Conservation (phyloP, 176 grass and related monocot species). For the Typha latifolia region DNA sequence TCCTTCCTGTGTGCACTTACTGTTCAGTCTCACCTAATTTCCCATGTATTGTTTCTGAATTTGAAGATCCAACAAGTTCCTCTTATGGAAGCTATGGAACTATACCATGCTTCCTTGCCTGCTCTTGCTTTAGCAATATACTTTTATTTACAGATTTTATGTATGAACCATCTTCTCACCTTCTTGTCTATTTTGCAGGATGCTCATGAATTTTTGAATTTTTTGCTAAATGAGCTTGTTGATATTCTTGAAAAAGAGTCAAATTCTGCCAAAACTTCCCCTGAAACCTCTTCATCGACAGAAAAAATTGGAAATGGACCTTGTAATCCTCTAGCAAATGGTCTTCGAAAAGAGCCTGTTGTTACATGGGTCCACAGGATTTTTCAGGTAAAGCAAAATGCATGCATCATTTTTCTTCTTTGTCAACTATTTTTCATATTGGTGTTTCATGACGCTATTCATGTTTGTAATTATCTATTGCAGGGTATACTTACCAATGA, state of each 20-base stretch:
- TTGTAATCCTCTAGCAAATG: conserved; percentile 10
- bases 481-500: conserved; percentile 32
- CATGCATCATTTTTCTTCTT: not conserved
- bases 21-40: not conserved
- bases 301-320: conserved; percentile 18
- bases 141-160: not conserved
- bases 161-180: not conserved
- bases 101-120: not conserved
- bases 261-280: conserved; percentile 10
- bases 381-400: conserved; percentile 16
- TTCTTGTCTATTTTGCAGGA: conserved; percentile 9
- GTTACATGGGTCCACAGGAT: conserved; percentile 21
- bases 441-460: not conserved
- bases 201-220: conserved; percentile 33
- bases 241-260: conserved; percentile 27
- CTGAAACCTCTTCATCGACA: conserved; percentile 2
- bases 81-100: not conserved
- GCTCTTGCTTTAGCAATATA: conserved; percentile 1
- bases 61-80: not conserved
- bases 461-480: not conserved
- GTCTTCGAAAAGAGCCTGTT: conserved; percentile 15
- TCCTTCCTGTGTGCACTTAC: not conserved
- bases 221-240: conserved; percentile 26
- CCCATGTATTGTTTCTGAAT: not conserved
- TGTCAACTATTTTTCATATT: not conserved